Conservation (phyloP, 2,329 filamentous ascomycete species). For the Diaporthe destruens region DNA sequence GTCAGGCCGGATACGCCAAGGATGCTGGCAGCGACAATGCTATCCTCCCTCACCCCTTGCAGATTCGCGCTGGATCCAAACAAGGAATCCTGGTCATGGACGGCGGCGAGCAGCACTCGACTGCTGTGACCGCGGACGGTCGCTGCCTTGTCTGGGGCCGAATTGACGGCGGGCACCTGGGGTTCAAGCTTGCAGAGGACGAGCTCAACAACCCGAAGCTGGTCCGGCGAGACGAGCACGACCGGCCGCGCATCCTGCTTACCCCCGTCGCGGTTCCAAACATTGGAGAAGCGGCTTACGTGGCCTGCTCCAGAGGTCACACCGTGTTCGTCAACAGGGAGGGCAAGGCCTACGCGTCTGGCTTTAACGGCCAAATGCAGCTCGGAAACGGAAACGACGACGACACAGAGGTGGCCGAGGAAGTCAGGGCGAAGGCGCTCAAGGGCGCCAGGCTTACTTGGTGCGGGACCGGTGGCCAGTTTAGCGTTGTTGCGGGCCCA, state of each 20-base stretch:
- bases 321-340: slow-evolving; percentile 69
- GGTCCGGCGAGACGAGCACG: slow-evolving; percentile 67
- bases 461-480: slow-evolving; percentile 75
- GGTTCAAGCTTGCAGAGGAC: slow-evolving; percentile 60
- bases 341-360: slow-evolving; percentile 75
- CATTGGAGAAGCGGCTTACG: slow-evolving; percentile 60
- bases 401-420: slow-evolving; percentile 70
- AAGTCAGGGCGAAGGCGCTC: slow-evolving; percentile 66
- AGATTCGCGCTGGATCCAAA: slow-evolving; percentile 64
- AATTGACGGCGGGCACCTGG: slow-evolving; percentile 54
- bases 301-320: slow-evolving; percentile 72
- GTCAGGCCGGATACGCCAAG: slow-evolving; percentile 68
- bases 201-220: slow-evolving; percentile 60
- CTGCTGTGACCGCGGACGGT: slow-evolving; percentile 51
- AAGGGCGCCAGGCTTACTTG: slow-evolving; percentile 65
- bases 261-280: slow-evolving; percentile 67
- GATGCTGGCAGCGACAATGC: slow-evolving; percentile 69
- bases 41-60: slow-evolving; percentile 66
- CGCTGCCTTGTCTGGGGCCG: slow-evolving; percentile 56
- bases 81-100: slow-evolving; percentile 66
- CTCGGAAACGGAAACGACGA: slow-evolving; percentile 74
- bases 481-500: slow-evolving; percentile 47
- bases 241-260: slow-evolving; percentile 71
- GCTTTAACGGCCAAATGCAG: slow-evolving; percentile 76
- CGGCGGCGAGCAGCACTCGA: slow-evolving; percentile 74